Evolutionary conservation across 805 yeast species (phyloP).

Genomic region (Cyberlindnera bimundalis): DNA sequence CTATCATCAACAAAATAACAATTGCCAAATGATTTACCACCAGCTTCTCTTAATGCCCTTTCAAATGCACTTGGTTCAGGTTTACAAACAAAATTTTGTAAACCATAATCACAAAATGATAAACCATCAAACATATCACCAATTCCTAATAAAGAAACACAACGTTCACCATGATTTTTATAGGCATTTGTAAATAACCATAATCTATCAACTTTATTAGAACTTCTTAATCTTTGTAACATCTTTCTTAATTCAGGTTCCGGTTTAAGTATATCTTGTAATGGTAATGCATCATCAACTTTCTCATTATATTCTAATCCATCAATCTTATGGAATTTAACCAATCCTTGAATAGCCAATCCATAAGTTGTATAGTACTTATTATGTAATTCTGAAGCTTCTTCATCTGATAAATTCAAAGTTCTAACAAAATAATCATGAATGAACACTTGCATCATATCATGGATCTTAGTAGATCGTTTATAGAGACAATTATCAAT

Average conservation of each 20-base stretch:
- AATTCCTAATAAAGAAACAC: slow-evolving; percentile 72
- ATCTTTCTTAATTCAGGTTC: slow-evolving; percentile 50
- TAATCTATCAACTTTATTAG: slow-evolving; percentile 60
- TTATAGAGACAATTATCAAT: slow-evolving; percentile 90
- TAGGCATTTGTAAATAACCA: slow-evolving; percentile 97
- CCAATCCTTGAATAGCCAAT: slow-evolving; percentile 87
- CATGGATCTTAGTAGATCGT: slow-evolving; percentile 72
- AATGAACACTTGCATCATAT: slow-evolving; percentile 82
- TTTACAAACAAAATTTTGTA: slow-evolving; percentile 72
- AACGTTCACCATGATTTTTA: slow-evolving; percentile 82
- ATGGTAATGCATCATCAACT: slow-evolving; percentile 91
- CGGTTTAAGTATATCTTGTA: slow-evolving; percentile 72
- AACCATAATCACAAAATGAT: slow-evolving; percentile 80
- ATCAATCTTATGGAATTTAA: slow-evolving; percentile 60
- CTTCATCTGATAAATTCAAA: slow-evolving; percentile 60
- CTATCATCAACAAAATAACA: slow-evolving; percentile 88
- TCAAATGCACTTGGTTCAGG: slow-evolving; percentile 76
- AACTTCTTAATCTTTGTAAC: slow-evolving; percentile 40
- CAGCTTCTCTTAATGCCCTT: slow-evolving; percentile 62
- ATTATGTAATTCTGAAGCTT: slow-evolving; percentile 68
- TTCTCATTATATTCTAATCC: slow-evolving; percentile 83
- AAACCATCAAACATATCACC: slow-evolving; percentile 95
- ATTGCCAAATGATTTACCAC: slow-evolving; percentile 43
- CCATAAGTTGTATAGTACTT: slow-evolving; percentile 86
- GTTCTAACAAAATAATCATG: slow-evolving; percentile 72